A percentile compares a stretch with the other conserved stretches of the same genome.
Evolutionary conservation across 2,329 filamentous ascomycete species (phyloP).

Genomic region (Cephalotrichum gorgonifer): DNA sequence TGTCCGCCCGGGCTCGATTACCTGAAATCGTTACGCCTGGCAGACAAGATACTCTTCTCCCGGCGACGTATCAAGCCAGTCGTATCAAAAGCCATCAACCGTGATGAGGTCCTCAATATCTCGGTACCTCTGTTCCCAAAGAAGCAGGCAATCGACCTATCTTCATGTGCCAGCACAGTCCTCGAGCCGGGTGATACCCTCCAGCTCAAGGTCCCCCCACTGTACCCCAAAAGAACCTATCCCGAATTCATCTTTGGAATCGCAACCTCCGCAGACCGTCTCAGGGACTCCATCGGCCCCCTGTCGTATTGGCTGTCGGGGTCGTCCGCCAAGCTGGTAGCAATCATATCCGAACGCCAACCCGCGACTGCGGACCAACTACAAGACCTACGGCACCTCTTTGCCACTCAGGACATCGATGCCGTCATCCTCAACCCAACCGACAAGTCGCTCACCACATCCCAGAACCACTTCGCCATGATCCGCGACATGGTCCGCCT

Average conservation of each 20-base stretch:
- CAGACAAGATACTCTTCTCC: conserved; percentile 30
- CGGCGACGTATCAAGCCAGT: conserved; percentile 31
- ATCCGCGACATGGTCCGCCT: conserved; percentile 36
- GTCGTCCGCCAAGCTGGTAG: conserved; percentile 40
- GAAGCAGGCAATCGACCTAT: conserved; percentile 18
- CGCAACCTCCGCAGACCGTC: conserved; percentile 38
- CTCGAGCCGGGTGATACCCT: conserved; percentile 28
- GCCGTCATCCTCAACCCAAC: conserved; percentile 21
- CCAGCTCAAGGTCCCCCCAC: conserved; percentile 31
- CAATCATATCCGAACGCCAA: conserved; percentile 33
- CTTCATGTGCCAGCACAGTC: conserved; percentile 15
- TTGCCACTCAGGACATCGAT: conserved; percentile 19
- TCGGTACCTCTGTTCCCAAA: conserved; percentile 23
- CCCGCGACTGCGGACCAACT: conserved; percentile 14
- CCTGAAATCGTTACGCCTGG: conserved; percentile 21
- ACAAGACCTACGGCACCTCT: conserved; percentile 18
- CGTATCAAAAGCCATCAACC: conserved; percentile 20
- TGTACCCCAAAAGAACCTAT: conserved; percentile 31
- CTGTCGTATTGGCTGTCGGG: conserved; percentile 46
- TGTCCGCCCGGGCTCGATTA: conserved; percentile 18
- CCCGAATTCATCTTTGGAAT: conserved; percentile 47
- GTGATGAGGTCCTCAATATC: conserved; percentile 25
- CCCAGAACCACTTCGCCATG: conserved; percentile 48
- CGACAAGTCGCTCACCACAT: conserved; percentile 25
- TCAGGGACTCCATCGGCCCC: conserved; percentile 37